These are phyloP conservation scores for Penicillium sp. DNA, from an alignment of 2,329 filamentous ascomycete genomes.

Conservation along the genomic window DNA sequence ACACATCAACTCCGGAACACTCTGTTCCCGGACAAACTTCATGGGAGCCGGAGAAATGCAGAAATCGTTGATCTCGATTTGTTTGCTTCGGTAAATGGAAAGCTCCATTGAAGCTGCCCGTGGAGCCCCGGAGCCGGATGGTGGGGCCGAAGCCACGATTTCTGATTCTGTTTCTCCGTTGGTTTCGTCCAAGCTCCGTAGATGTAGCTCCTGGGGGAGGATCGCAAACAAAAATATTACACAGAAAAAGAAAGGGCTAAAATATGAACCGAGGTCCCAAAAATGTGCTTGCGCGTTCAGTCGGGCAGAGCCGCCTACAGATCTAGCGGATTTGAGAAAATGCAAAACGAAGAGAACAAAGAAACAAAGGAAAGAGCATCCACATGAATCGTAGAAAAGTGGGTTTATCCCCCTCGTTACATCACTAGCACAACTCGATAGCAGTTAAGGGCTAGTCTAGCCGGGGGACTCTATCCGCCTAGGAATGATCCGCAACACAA, in stretches of 20 bases:
- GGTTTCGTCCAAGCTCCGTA: background rate
- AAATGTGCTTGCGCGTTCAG: background rate
- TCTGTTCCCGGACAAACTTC: background rate
- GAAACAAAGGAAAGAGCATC: background rate
- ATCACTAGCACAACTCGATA: background rate
- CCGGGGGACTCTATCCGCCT: background rate
- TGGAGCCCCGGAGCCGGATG: constrained; percentile 24
- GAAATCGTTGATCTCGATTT: background rate
- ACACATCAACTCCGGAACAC: constrained; percentile 1
- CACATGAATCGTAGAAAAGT: background rate
- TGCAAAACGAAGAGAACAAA: constrained; percentile 2
- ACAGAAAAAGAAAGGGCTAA: background rate
- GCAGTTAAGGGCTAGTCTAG: background rate
- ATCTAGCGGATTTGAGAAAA: background rate
- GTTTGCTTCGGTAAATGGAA: background rate
- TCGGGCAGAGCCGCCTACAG: constrained; percentile 3
- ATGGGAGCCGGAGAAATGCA: background rate
- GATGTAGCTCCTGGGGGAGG: background rate
- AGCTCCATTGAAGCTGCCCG: background rate
- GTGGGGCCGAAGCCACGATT: constrained; percentile 29
- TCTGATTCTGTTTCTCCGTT: background rate
- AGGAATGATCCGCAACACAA: background rate
- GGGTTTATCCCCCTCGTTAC: background rate
- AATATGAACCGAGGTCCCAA: background rate
- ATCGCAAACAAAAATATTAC: background rate